A percentile compares a stretch with the other conserved stretches of the same genome.
phyloP scores from a whole-genome alignment of 1,284 basidiomycete species.

The Puccinia brachypodii region DNA sequence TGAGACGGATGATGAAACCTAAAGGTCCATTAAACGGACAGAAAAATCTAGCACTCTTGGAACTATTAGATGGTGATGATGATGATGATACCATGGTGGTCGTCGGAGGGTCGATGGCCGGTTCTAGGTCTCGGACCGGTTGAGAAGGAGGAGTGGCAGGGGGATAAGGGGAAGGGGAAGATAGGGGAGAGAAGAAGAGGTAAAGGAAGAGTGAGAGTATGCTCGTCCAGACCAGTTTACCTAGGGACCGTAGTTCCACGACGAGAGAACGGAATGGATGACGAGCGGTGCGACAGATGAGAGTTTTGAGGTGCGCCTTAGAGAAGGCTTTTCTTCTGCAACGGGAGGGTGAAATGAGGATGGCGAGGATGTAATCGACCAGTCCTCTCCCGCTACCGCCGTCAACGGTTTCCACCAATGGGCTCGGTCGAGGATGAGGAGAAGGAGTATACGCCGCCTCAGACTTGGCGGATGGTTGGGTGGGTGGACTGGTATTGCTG shows the following conservation, averaged over 20 bases:
- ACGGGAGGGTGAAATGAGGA: neutral
- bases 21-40: neutral
- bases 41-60: neutral
- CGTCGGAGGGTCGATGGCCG: neutral
- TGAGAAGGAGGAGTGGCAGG: neutral
- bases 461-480: neutral
- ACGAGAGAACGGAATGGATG: neutral
- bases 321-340: neutral
- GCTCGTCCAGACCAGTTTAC: neutral
- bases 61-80: neutral
- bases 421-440: neutral
- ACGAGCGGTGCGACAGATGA: neutral
- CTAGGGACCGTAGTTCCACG: neutral
- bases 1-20: neutral
- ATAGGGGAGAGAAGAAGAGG: constrained; percentile 12
- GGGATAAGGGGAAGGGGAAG: neutral
- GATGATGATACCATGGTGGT: neutral
- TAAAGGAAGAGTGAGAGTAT: neutral
- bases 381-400: neutral
- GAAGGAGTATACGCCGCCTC: neutral
- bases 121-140: neutral
- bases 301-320: neutral
- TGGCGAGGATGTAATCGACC: neutral
- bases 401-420: neutral
- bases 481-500: neutral